These are phyloP conservation scores for Metschnikowia arizonensis DNA, from an alignment of 805 yeast genomes.

Conservation along the genomic window DNA sequence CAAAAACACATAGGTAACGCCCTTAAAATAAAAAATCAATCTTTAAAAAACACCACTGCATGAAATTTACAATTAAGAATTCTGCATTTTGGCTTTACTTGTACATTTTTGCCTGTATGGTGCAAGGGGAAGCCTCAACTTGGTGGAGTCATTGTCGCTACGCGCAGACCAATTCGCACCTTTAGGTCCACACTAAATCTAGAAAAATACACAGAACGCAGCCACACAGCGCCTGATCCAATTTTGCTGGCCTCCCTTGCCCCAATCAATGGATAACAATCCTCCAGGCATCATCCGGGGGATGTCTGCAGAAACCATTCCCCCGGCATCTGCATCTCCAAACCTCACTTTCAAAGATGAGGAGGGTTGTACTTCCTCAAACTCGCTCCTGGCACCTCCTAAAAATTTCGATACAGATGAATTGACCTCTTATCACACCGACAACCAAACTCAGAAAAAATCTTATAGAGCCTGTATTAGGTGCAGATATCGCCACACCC, in stretches of 20 bases:
- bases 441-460: slow-evolving; percentile 23
- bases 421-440: neutral
- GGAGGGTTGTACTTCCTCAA: neutral
- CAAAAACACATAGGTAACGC: too few relatives aligned
- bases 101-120: neutral
- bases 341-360: slow-evolving; percentile 1
- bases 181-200: neutral
- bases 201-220: slow-evolving; percentile 3
- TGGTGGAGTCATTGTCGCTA: neutral
- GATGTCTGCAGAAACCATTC: neutral
- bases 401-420: slow-evolving; percentile 3
- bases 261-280: slow-evolving; percentile 2
- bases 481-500: slow-evolving; percentile 67
- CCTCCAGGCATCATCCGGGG: neutral
- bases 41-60: too few relatives aligned
- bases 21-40: too few relatives aligned
- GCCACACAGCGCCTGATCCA: neutral
- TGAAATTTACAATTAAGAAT: too few relatives aligned
- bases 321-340: neutral
- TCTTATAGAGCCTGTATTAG: slow-evolving; percentile 52
- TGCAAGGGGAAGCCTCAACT: neutral
- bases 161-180: slow-evolving; percentile 2
- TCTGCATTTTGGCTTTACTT: neutral
- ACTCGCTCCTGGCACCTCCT: neutral
- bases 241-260: neutral